Base-by-base conservation (phyloP, 1,139 yeast species). In the Geotrichum phurueaensis region DNA sequence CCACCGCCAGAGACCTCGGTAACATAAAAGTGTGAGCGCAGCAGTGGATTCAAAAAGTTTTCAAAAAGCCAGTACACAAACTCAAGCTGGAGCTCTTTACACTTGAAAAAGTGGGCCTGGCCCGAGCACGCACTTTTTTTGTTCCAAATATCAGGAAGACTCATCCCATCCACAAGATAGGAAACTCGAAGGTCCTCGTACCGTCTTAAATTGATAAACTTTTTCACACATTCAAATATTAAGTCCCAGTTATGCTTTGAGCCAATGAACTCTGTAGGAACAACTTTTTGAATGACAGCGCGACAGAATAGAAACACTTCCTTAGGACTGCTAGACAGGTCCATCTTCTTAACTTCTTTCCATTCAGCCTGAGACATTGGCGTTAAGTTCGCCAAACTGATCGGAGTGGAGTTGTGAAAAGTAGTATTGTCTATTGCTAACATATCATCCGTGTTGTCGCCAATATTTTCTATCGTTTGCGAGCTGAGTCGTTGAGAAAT, bases 21-120 rank as follows among this genome's bases (percentile, higher is more conserved):
- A 2, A 87, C 84, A 69, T 87, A 86, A 78, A 92, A 92, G 67
- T 82, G 84, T 0, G 80, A 72, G 0, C 76, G 71, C 0, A 89
- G 65, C 0, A 89, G 65, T 15, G 77, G 78, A 7, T 80, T 76
- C 1, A 89, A 64, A 58, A 85, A 78, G 0, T 59, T 58, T 0
- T 75, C 67, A 56, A 87, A 81, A 2, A 87, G 62, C 96, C 96
- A 92, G 2, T 63, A 57, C 1, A 88, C 39, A 60, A 87, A 81
- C 4, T 70, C 68, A 0, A 69, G 60, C 20, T 84, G 71, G n/a
- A 80, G 65, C 0, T 61, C 51, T 54, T 66, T 63, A 15, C 72
- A 66, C 51, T 66, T 66, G 65, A 58, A 49, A 61, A 53, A 59
- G 54, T 61, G 45, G 2, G 54, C n/a, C 18, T 10, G 62, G 58